These are phyloP conservation scores for Cryphonectria radicalis DNA, from an alignment of 2,329 filamentous ascomycete species.

Conservation along the genomic window DNA sequence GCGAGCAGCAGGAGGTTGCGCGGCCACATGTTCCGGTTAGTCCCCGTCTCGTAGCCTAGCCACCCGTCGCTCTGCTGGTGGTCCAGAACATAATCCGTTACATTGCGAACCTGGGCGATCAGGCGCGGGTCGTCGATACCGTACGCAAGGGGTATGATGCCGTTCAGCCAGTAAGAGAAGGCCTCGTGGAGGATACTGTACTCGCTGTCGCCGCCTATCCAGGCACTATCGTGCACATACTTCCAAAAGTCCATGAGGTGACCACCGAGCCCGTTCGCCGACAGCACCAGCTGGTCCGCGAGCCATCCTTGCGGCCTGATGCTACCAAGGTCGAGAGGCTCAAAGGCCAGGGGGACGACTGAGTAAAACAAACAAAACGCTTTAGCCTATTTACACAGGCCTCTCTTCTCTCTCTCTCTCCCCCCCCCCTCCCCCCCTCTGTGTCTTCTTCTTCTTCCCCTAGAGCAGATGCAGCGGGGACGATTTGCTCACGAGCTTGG, in stretches of 20 bases:
- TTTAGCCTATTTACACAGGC: not conserved
- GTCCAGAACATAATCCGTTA: slow-evolving; percentile 50
- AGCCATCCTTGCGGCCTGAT: slow-evolving; percentile 29
- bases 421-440: too few relatives aligned
- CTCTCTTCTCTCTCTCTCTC: not conserved
- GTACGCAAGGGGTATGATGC: slow-evolving; percentile 60
- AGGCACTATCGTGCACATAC: slow-evolving; percentile 55
- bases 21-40: slow-evolving; percentile 55
- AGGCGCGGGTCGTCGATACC: slow-evolving; percentile 51
- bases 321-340: slow-evolving; percentile 30
- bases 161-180: slow-evolving; percentile 63
- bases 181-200: slow-evolving; percentile 59
- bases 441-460: not conserved
- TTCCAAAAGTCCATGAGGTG: slow-evolving; percentile 56
- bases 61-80: slow-evolving; percentile 58
- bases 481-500: slow-evolving; percentile 2
- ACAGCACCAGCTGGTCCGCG: slow-evolving; percentile 17
- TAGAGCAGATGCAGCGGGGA: not conserved
- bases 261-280: slow-evolving; percentile 16
- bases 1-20: slow-evolving; percentile 56
- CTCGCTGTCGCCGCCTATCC: slow-evolving; percentile 55
- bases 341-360: slow-evolving; percentile 29
- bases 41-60: slow-evolving; percentile 55
- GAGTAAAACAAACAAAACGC: not conserved
- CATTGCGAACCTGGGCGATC: slow-evolving; percentile 51